A percentile compares a stretch with the other conserved stretches of the same genome.
Evolutionary conservation across 2,329 filamentous ascomycete species (phyloP).

Genomic region (Epicoccum nigrum): DNA sequence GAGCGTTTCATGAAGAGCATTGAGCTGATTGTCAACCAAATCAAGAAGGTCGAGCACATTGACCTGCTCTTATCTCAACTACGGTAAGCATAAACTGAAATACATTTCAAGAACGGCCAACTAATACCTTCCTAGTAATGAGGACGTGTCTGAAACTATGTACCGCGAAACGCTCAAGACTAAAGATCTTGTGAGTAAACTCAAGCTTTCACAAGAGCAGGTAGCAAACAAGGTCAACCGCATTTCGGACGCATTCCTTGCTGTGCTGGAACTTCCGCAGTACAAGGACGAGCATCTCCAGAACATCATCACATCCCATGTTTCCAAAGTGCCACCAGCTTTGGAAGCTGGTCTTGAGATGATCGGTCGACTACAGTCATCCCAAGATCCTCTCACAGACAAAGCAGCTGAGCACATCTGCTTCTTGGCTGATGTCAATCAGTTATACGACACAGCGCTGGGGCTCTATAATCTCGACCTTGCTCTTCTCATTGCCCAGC

Average conservation of each 20-base stretch:
- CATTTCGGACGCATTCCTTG: conserved; percentile 84
- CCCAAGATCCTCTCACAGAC: conserved; percentile 69
- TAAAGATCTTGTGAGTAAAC: conserved; percentile 28
- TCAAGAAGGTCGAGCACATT: conserved; percentile 80
- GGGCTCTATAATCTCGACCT: conserved; percentile 92
- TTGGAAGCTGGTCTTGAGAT: conserved; percentile 82
- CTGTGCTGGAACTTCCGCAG: conserved; percentile 62
- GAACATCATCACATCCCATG: conserved; percentile 91
- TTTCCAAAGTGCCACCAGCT: conserved; percentile 91
- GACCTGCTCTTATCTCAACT: conserved; percentile 91
- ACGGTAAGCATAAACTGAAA: conserved; percentile 59
- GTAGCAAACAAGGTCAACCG: conserved; percentile 74
- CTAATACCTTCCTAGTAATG: conserved; percentile 61
- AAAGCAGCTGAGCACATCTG: conserved; percentile 95
- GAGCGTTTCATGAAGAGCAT: conserved; percentile 81
- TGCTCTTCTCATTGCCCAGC: conserved; percentile 87
- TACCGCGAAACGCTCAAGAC: conserved; percentile 81
- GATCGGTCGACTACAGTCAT: conserved; percentile 70
- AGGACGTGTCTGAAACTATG: conserved; percentile 92
- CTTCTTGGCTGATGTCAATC: conserved; percentile 93
- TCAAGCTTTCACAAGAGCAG: conserved; percentile 26
- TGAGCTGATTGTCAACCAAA: conserved; percentile 78
- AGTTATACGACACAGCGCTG: conserved; percentile 86
- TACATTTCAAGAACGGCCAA: not conserved
- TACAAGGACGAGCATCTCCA: conserved; percentile 71